Evolutionary conservation across 2,329 filamentous ascomycete genomes (phyloP).

Genomic region (Fusarium odoratissimum): DNA sequence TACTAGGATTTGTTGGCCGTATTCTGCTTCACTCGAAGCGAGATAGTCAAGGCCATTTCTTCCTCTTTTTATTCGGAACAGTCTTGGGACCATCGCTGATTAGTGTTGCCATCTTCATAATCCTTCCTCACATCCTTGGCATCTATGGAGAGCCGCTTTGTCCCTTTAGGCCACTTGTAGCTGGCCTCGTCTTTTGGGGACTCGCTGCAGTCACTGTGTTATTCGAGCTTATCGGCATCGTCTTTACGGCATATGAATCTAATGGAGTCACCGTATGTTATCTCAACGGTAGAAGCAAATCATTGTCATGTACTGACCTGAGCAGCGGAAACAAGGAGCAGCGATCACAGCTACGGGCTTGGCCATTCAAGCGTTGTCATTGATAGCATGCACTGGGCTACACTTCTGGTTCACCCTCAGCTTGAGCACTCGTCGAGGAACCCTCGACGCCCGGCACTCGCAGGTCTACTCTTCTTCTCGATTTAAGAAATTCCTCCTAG

Average conservation of each 20-base stretch:
- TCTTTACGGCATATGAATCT: slow-evolving; percentile 54
- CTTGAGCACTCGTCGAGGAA: slow-evolving; percentile 52
- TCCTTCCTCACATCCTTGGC: slow-evolving; percentile 59
- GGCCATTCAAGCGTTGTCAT: slow-evolving; percentile 55
- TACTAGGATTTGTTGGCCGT: slow-evolving; percentile 60
- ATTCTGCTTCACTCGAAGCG: slow-evolving; percentile 54
- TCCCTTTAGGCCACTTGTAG: slow-evolving; percentile 50
- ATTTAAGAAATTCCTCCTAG: slow-evolving; percentile 58
- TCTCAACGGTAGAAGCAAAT: neutral
- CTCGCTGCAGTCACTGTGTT: slow-evolving; percentile 51
- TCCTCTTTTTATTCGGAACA: slow-evolving; percentile 60
- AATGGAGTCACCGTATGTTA: slow-evolving; percentile 51
- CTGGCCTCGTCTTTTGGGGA: slow-evolving; percentile 50
- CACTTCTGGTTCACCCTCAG: slow-evolving; percentile 56
- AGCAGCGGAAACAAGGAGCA: slow-evolving; percentile 49
- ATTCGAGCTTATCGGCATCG: slow-evolving; percentile 55
- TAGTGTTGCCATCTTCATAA: slow-evolving; percentile 56
- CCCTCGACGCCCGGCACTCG: slow-evolving; percentile 54
- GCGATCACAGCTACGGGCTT: slow-evolving; percentile 59
- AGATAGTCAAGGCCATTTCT: slow-evolving; percentile 53
- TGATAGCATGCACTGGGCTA: slow-evolving; percentile 54
- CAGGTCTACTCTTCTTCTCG: slow-evolving; percentile 55
- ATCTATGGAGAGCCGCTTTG: slow-evolving; percentile 59
- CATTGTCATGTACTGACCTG: slow-evolving; percentile 9
- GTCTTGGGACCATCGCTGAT: slow-evolving; percentile 60